Conservation (phyloP, 805 yeast species). For the Wickerhamomyces strasburgensis region DNA sequence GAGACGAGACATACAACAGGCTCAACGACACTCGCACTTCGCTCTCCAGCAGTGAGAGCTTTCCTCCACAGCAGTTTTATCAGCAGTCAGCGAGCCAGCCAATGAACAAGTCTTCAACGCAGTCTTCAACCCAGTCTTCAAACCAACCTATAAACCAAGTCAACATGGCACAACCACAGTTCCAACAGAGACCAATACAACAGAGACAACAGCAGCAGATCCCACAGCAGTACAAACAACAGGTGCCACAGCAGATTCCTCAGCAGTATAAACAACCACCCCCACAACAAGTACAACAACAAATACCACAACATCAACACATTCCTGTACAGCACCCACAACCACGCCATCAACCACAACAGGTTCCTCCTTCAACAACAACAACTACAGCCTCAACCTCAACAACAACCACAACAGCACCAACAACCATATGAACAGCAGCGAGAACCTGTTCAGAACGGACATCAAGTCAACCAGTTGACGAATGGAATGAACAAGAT, state of each 20-base stretch:
- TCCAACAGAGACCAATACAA: too few relatives aligned
- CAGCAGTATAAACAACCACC: too few relatives aligned
- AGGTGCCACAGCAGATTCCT: too few relatives aligned
- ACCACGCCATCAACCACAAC: slow-evolving; percentile 1
- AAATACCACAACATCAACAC: too few relatives aligned
- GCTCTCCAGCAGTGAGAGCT: neutral
- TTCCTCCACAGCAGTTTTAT: too few relatives aligned
- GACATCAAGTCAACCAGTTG: neutral
- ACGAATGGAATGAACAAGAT: slow-evolving; percentile 24
- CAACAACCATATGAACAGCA: neutral
- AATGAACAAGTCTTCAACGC: too few relatives aligned
- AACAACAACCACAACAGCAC: neutral
- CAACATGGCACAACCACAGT: too few relatives aligned
- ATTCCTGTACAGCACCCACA: too few relatives aligned
- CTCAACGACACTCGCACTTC: neutral
- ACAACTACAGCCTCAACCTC: slow-evolving; percentile 1
- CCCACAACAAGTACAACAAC: too few relatives aligned
- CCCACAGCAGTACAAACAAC: too few relatives aligned
- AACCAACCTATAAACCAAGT: slow-evolving; percentile 1
- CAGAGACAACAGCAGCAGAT: too few relatives aligned
- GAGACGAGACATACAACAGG: slow-evolving; percentile 10
- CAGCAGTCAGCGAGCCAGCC: too few relatives aligned
- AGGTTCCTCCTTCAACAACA: slow-evolving; percentile 1
- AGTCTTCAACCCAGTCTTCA: slow-evolving; percentile 3
- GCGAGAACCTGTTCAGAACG: neutral